phyloP scores from a whole-genome alignment of 2,329 filamentous ascomycete species.

The Pseudocercospora cruenta region DNA sequence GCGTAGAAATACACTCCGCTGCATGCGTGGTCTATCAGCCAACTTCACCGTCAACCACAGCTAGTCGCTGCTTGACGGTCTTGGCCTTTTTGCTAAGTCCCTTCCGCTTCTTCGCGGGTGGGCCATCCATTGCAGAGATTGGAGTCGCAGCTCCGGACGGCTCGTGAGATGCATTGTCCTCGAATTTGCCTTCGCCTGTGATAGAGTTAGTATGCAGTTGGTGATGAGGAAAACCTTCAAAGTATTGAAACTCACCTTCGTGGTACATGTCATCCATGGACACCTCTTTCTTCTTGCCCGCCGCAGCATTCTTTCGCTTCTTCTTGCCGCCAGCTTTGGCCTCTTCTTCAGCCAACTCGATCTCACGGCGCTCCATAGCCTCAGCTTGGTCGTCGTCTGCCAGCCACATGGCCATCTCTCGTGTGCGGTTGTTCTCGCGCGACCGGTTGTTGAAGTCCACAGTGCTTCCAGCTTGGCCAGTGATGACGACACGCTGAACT shows the following conservation, averaged over 20 bases:
- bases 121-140: slow-evolving; percentile 56
- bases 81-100: slow-evolving; percentile 56
- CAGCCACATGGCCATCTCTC: slow-evolving; percentile 98
- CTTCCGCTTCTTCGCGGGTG: slow-evolving; percentile 60
- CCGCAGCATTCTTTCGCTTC: slow-evolving; percentile 53
- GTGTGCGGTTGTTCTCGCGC: slow-evolving; percentile 91
- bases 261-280: slow-evolving; percentile 97
- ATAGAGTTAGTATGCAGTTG: slow-evolving; percentile 18
- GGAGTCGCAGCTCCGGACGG: slow-evolving; percentile 85
- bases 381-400: slow-evolving; percentile 96
- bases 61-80: slow-evolving; percentile 54
- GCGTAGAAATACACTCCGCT: neutral
- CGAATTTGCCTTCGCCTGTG: slow-evolving; percentile 92
- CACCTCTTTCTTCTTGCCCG: slow-evolving; percentile 64
- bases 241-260: slow-evolving; percentile 66
- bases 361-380: slow-evolving; percentile 89
- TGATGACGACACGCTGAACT: slow-evolving; percentile 95
- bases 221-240: neutral
- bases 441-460: slow-evolving; percentile 85
- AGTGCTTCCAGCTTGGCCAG: slow-evolving; percentile 74
- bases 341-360: slow-evolving; percentile 74
- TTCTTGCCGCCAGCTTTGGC: slow-evolving; percentile 56
- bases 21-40: slow-evolving; percentile 7
- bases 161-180: slow-evolving; percentile 82
- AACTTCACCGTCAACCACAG: slow-evolving; percentile 51